A percentile compares a stretch with the other conserved stretches of the same genome.
phyloP scores from a whole-genome alignment of 2,329 filamentous ascomycete genomes.

The Didymella arachidicola region DNA sequence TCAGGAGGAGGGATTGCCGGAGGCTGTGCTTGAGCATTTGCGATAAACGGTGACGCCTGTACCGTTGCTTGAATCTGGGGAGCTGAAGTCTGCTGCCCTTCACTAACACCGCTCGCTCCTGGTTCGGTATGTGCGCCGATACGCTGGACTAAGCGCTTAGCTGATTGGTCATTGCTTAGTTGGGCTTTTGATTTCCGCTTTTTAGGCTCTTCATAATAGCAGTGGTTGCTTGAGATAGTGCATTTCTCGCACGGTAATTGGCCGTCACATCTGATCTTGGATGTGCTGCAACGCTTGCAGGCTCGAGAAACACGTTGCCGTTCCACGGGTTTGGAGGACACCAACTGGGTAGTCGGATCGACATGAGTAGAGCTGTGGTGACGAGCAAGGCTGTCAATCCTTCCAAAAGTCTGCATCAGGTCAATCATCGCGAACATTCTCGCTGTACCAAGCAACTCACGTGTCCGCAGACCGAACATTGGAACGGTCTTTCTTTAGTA shows the following conservation, averaged over 20 bases:
- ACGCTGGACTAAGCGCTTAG: background rate
- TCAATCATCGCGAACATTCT: background rate
- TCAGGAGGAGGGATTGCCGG: background rate
- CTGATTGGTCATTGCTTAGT: background rate
- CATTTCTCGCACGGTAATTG: constrained; percentile 4
- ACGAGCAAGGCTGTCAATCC: background rate
- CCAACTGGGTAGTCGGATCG: background rate
- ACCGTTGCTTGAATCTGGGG: background rate
- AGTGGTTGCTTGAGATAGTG: background rate
- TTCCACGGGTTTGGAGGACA: background rate
- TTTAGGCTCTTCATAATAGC: background rate
- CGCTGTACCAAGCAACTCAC: background rate
- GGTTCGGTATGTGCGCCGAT: background rate
- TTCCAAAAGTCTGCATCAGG: background rate
- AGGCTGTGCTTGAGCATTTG: background rate
- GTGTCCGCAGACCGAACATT: background rate
- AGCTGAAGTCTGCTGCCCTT: background rate
- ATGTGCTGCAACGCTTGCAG: constrained; percentile 12
- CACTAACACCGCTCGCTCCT: background rate
- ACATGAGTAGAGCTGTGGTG: background rate
- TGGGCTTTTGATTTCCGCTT: background rate
- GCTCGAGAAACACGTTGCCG: constrained; percentile 9
- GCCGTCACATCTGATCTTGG: constrained; percentile 16
- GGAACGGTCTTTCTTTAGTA: background rate
- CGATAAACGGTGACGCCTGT: background rate